phyloP scores from a whole-genome alignment of 1,284 basidiomycete genomes.

The Schizophyllum commune region DNA sequence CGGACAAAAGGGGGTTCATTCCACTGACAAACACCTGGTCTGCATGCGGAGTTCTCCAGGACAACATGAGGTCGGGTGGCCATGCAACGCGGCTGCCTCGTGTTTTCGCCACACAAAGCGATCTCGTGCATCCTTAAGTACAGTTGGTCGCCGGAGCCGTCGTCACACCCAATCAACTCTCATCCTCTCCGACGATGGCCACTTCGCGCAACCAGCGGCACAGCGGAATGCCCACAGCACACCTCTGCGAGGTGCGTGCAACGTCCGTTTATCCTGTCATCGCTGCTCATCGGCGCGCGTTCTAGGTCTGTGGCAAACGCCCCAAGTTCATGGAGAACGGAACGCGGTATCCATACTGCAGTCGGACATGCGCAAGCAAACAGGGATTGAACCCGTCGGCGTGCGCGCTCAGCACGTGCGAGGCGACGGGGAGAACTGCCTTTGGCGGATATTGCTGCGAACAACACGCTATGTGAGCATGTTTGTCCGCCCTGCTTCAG shows the following conservation, averaged over 20 bases:
- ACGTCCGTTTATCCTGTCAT: not conserved
- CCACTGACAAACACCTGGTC: not conserved
- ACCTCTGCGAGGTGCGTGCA: constrained; percentile 33
- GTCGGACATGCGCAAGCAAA: constrained; percentile 49
- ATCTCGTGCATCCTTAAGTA: not conserved
- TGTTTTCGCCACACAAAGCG: not conserved
- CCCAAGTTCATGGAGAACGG: constrained; percentile 54
- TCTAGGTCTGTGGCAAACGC: constrained; percentile 47
- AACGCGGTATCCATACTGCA: constrained; percentile 49
- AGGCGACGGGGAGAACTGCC: constrained; percentile 35
- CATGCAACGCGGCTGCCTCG: not conserved
- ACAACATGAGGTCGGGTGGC: not conserved
- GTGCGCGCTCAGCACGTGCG: constrained; percentile 42
- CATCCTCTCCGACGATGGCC: constrained; percentile 8
- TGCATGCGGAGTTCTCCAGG: not conserved
- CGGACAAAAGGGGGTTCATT: constrained; percentile 11
- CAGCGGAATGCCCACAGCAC: not conserved
- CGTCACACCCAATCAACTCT: constrained; percentile 13
- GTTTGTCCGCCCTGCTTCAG: constrained; percentile 4
- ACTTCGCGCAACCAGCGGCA: not conserved
- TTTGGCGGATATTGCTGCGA: constrained; percentile 49
- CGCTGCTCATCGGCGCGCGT: not conserved
- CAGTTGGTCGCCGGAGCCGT: constrained; percentile 13
- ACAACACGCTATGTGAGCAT: constrained; percentile 42
- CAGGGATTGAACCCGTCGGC: constrained; percentile 27